Conservation (phyloP, 768 basidiomycete genomes). For the Coprinopsis sp. region DNA sequence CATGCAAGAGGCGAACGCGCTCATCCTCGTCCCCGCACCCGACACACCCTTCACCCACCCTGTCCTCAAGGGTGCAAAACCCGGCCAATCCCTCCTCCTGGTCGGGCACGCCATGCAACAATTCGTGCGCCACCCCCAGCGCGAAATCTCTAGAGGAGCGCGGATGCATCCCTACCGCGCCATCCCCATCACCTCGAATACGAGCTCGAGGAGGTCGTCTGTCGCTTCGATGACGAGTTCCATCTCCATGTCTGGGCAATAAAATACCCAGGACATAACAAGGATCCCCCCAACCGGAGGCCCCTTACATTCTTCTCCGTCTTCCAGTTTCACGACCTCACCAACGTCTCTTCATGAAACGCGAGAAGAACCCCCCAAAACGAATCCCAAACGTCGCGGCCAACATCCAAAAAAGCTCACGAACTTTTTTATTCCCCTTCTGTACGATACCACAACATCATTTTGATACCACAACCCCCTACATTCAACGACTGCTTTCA, state of each 20-base stretch:
- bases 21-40: constrained; percentile 37
- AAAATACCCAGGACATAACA: background rate
- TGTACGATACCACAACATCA: too few species aligned
- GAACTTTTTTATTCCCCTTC: too few species aligned
- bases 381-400: too few species aligned
- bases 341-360: too few species aligned
- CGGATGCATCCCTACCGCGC: constrained; percentile 54
- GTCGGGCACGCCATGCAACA: constrained; percentile 41
- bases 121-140: constrained; percentile 34
- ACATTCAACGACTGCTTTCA: too few species aligned
- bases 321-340: too few species aligned
- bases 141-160: constrained; percentile 37
- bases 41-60: constrained; percentile 9
- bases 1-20: constrained; percentile 44
- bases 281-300: too few species aligned
- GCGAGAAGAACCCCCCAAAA: too few species aligned
- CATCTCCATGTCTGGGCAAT: too few species aligned
- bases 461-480: too few species aligned
- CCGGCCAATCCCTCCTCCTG: constrained; percentile 35
- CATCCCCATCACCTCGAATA: background rate
- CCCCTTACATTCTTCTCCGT: too few species aligned
- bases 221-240: background rate
- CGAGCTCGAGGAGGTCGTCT: background rate
- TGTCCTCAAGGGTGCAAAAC: constrained; percentile 7
- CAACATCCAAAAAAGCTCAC: too few species aligned